phyloP scores from a whole-genome alignment of 1,139 yeast species.

The Wickerhamomyces sp. region DNA sequence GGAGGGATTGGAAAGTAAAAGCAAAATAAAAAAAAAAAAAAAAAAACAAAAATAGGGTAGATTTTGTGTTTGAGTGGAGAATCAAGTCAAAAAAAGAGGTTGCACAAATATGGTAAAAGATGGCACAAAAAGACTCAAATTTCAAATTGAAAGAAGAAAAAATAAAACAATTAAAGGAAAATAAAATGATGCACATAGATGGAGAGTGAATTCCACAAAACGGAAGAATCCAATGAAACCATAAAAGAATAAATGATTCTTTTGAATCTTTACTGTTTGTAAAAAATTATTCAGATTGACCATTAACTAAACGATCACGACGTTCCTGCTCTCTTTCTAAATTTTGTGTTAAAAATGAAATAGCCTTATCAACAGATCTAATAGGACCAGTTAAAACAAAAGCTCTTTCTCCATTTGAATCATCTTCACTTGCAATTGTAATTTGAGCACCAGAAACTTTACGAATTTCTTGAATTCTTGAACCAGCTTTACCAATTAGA shows the following conservation, averaged over 20 bases:
- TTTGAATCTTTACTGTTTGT: neutral
- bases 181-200: neutral
- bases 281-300: neutral
- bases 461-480: slow-evolving; percentile 83
- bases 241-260: neutral
- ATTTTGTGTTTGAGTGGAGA: neutral
- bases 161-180: neutral
- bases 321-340: slow-evolving; percentile 75
- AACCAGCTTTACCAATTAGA: slow-evolving; percentile 81
- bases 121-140: neutral
- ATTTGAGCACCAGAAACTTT: slow-evolving; percentile 77
- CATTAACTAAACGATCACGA: slow-evolving; percentile 33
- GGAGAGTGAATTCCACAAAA: neutral
- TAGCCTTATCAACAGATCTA: slow-evolving; percentile 64
- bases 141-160: no score
- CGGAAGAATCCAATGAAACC: no score
- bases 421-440: slow-evolving; percentile 69
- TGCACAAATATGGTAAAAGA: neutral
- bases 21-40: no score
- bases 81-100: neutral
- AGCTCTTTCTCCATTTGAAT: slow-evolving; percentile 57
- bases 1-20: neutral
- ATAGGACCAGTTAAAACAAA: slow-evolving; percentile 71
- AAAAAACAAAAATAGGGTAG: no score
- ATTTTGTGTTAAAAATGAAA: slow-evolving; percentile 63